Conservation (phyloP, 2,329 filamentous ascomycete genomes). For the Alternaria sp. region DNA sequence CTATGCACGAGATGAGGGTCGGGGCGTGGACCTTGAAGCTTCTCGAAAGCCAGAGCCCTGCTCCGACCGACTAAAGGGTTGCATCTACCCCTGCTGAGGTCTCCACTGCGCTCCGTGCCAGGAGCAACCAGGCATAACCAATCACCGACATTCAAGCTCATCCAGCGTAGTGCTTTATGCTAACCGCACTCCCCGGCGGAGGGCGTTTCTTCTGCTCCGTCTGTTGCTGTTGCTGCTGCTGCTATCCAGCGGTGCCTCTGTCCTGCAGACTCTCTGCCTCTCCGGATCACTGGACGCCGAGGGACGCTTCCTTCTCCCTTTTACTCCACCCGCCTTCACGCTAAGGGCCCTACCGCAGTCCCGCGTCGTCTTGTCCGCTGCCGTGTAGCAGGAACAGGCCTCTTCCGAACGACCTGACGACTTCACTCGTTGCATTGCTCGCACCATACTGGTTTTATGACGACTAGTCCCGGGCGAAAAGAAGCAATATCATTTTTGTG, state of each 20-base stretch:
- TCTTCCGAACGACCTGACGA: constrained; percentile 11
- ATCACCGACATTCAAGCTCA: constrained; percentile 35
- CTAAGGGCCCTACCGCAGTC: constrained; percentile 27
- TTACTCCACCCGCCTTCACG: constrained; percentile 28
- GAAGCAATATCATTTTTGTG: constrained; percentile 26
- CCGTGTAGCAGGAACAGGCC: constrained; percentile 42
- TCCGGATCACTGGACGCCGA: constrained; percentile 3
- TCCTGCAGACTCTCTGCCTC: constrained; percentile 6
- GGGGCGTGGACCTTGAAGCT: constrained; percentile 14
- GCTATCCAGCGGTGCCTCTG: constrained; percentile 22
- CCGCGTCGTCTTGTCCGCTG: constrained; percentile 30
- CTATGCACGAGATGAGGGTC: constrained; percentile 16
- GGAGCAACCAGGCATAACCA: constrained; percentile 27
- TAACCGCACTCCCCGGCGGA: constrained; percentile 38
- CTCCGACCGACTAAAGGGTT: constrained; percentile 38
- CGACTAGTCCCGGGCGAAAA: constrained; percentile 3
- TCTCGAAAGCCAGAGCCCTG: constrained; percentile 13
- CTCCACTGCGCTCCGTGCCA: constrained; percentile 39
- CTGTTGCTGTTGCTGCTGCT: constrained; percentile 13
- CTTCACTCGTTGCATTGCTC: constrained; percentile 6
- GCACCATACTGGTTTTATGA: constrained; percentile 5
- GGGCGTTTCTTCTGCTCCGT: constrained; percentile 29
- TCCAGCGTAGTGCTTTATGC: constrained; percentile 42
- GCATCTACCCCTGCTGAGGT: constrained; percentile 32
- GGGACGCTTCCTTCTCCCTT: constrained; percentile 6